phyloP scores from a whole-genome alignment of 176 grass and related monocot genomes.

The Cenchrus purpureus region DNA sequence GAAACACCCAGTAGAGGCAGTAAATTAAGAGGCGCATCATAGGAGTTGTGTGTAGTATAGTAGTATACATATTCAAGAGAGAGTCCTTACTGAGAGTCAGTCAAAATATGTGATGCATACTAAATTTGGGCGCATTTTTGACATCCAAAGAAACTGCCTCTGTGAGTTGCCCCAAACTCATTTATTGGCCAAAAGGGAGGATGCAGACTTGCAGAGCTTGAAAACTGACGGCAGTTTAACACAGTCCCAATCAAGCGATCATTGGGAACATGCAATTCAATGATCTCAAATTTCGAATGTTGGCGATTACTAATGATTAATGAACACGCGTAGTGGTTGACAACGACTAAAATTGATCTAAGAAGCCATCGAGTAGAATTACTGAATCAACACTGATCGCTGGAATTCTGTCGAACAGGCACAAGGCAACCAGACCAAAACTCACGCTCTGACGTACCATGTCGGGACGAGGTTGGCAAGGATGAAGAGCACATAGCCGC shows the following conservation, averaged over 20 bases:
- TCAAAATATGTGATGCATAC: neutral
- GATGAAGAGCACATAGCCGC: constrained; percentile 82
- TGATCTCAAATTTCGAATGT: neutral
- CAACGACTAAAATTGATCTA: neutral
- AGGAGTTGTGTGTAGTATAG: neutral
- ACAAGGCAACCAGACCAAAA: neutral
- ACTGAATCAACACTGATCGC: neutral
- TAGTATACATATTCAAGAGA: no score
- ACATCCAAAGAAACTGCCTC: neutral
- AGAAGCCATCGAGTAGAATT: neutral
- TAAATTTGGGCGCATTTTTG: neutral
- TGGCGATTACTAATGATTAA: neutral
- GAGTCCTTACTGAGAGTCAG: neutral
- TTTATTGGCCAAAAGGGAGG: neutral
- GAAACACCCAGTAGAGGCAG: neutral
- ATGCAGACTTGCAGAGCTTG: neutral
- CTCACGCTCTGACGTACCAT: constrained; percentile 45
- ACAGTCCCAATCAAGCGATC: neutral
- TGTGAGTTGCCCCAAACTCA: neutral
- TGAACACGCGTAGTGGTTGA: neutral
- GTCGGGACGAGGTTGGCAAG: constrained; percentile 81
- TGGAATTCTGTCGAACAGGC: constrained; percentile 24
- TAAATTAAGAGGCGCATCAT: neutral
- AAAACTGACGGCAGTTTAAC: no score
- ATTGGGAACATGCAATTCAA: neutral